phyloP scores from a whole-genome alignment of 2,329 filamentous ascomycete species.

The Colletotrichum siamense region DNA sequence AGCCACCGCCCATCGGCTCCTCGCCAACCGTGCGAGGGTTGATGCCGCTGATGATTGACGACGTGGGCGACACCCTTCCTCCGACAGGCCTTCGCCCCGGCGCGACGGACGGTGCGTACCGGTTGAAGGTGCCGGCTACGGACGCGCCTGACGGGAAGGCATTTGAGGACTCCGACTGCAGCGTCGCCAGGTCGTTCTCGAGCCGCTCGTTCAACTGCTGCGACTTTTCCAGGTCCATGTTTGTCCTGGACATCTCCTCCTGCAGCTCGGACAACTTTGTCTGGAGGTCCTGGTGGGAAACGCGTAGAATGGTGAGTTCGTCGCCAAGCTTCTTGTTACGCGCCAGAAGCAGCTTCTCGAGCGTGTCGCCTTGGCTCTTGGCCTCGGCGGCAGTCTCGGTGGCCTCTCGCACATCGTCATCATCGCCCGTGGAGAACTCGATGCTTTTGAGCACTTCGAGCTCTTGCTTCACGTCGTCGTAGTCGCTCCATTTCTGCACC shows the following conservation, averaged over 20 bases:
- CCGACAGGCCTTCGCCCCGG: conserved; percentile 70
- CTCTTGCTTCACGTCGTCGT: conserved; percentile 95
- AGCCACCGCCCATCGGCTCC: conserved; percentile 74
- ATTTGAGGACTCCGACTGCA: conserved; percentile 86
- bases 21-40: conserved; percentile 67
- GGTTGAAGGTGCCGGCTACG: conserved; percentile 89
- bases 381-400: conserved; percentile 52
- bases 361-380: conserved; percentile 74
- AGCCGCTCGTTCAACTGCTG: conserved; percentile 86
- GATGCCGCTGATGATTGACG: conserved; percentile 98
- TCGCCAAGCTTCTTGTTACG: conserved; percentile 97
- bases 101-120: conserved; percentile 70
- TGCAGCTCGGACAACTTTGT: conserved; percentile 79
- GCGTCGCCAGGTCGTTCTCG: conserved; percentile 86
- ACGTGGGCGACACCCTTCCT: conserved; percentile 83
- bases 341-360: conserved; percentile 89
- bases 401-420: conserved; percentile 59
- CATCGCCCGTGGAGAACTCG: conserved; percentile 91
- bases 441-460: conserved; percentile 97
- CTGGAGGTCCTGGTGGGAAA: conserved; percentile 93
- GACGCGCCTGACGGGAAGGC: conserved; percentile 89
- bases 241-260: conserved; percentile 82
- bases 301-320: conserved; percentile 88
- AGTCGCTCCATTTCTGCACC: conserved; percentile 89
- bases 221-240: conserved; percentile 84